A percentile compares a stretch with the other conserved stretches of the same genome.
These are phyloP conservation scores for Epithemia pelagica DNA, from an alignment of 108 stramenopile species.

Conservation along the genomic window DNA sequence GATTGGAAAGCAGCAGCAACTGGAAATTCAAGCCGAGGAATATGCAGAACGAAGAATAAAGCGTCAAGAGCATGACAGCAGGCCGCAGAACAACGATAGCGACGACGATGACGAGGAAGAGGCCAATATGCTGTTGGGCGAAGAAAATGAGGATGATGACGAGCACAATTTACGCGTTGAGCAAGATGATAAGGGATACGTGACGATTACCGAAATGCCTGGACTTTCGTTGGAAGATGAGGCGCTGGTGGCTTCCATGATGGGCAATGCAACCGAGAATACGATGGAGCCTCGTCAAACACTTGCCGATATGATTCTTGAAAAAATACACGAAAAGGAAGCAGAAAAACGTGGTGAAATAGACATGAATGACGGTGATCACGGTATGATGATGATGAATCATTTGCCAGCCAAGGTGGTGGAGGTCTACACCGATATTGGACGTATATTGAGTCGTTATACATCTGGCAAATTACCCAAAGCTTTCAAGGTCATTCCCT, in stretches of 20 bases:
- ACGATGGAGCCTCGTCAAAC: conserved; percentile 41
- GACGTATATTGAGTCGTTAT: conserved; percentile 88
- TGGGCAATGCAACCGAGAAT: conserved; percentile 15
- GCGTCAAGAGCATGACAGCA: background rate
- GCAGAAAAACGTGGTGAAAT: conserved; percentile 34
- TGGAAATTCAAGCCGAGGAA: conserved; percentile 58
- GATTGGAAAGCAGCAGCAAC: conserved; percentile 56
- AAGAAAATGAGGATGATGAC: conserved; percentile 40
- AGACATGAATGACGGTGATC: conserved; percentile 20
- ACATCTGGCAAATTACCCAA: conserved; percentile 98
- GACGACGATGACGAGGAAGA: conserved; percentile 67
- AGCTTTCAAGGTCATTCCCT: conserved; percentile 99
- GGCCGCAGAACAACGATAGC: conserved; percentile 23
- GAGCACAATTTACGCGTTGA: conserved; percentile 18
- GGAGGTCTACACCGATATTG: conserved; percentile 94
- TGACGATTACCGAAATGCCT: conserved; percentile 43
- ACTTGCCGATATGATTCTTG: conserved; percentile 97
- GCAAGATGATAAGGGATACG: conserved; percentile 65
- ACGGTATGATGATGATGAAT: conserved; percentile 24
- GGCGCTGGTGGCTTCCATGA: conserved; percentile 75
- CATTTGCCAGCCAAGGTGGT: conserved; percentile 84
- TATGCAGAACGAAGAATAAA: conserved; percentile 17
- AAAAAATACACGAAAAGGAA: conserved; percentile 96
- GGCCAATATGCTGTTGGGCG: conserved; percentile 28
- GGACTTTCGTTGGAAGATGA: conserved; percentile 75